Evolutionary conservation across 208 protist genomes (phyloP), one percentile per base, ranked within the genome.

Genomic region (Trypanosoma rangeli): DNA sequence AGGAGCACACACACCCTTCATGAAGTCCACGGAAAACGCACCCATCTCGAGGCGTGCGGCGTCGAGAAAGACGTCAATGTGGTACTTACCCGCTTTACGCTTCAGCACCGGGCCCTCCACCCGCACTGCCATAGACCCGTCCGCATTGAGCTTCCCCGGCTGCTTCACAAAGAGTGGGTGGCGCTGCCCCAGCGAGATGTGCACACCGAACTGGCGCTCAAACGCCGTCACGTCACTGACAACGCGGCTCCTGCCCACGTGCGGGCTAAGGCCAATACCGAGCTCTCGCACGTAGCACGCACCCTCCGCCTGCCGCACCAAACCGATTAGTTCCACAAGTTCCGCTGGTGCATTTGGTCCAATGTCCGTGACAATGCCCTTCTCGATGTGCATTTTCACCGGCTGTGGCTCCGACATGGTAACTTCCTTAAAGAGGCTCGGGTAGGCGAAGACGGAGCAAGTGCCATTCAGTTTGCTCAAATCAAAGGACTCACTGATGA

Each of bases 121-220:
- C 15, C 53, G 33, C 57, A 94, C 83, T 18, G 73, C 82, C 35
- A 86, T 72, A 7, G 69, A 82, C 33, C 85, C 85, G 49, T 95
- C 87, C 12, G 76, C 73, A 64, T 94, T 97, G 61, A 73, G 81
- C 35, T 82, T 74, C 29, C 71, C 78, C 18, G 67, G 52, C 77
- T 94, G 89, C 75, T 97, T 97, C 12, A 92, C 86, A 73, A 95
- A 97, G 15, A 97, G 79, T 5, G 92, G 89, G 70, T 97, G 92
- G 15, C 89, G 83, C 78, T 93, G 89, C 1, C 92, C 92, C 18
- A 97, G 80, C 29, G 86, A 93, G 57, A 97, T 57, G 75, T 97
- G 92, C 31, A 97, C 80, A 35, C 92, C 92, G 79, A 87, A 93
- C 78, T 97, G 92, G 12, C 92, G 79, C 83, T 97, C 92, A 70